Conservation (phyloP, 2,329 filamentous ascomycete species). For the Davidsoniella virescens region DNA sequence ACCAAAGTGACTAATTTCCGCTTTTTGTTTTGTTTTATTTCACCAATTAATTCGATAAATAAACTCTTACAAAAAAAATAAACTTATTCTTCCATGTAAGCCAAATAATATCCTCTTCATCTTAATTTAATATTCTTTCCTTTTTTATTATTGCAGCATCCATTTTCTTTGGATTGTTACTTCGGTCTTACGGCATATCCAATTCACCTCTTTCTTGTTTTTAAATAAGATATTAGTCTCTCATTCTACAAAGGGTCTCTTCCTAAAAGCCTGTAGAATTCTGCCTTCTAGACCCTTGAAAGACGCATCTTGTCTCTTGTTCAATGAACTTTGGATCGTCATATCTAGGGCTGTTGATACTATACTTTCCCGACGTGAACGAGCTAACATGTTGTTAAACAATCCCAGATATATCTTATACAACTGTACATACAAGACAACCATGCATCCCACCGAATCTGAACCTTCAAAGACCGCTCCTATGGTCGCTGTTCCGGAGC, state of each 20-base stretch:
- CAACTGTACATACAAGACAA: neutral
- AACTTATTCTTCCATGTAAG: conserved; percentile 12
- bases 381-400: neutral
- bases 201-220: too few species aligned
- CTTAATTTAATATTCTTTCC: too few species aligned
- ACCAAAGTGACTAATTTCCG: neutral
- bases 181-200: too few species aligned
- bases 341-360: too few species aligned
- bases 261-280: too few species aligned
- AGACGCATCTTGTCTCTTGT: neutral
- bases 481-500: conserved; percentile 4
- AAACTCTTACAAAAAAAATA: conserved; percentile 8
- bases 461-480: conserved; percentile 3
- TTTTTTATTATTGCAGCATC: too few species aligned
- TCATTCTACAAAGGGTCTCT: too few species aligned
- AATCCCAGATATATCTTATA: neutral
- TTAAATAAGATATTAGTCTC: too few species aligned
- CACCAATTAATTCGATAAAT: neutral
- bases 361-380: neutral
- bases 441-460: conserved; percentile 3
- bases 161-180: too few species aligned
- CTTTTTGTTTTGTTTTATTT: neutral
- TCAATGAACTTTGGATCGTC: too few species aligned
- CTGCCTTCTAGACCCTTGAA: neutral
- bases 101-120: neutral